Conservation (phyloP, 192 early-diverging fungal genomes). For the Coemansia pectinata region DNA sequence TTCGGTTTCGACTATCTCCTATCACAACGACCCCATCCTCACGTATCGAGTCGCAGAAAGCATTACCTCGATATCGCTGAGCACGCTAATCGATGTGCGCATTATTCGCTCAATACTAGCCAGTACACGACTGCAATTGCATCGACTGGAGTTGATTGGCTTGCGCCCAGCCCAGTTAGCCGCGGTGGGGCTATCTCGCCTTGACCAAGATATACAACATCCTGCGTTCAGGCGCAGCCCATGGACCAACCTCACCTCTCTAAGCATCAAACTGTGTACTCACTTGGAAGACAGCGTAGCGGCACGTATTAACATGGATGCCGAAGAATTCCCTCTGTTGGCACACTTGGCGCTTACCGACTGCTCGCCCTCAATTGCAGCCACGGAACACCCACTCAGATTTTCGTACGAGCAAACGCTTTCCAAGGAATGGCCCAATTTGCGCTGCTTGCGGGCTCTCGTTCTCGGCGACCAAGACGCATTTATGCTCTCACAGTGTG, state of each 20-base stretch:
- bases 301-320: constrained; percentile 13
- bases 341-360: constrained; percentile 14
- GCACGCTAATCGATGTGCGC: constrained; percentile 38
- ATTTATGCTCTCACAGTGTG: constrained; percentile 5
- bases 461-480: constrained; percentile 19
- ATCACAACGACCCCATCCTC: constrained; percentile 29
- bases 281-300: background rate
- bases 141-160: constrained; percentile 25
- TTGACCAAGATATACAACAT: background rate
- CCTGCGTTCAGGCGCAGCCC: background rate
- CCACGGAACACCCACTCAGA: constrained; percentile 9
- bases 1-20: constrained; percentile 25
- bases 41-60: background rate
- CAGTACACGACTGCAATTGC: constrained; percentile 5
- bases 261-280: constrained; percentile 14
- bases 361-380: background rate
- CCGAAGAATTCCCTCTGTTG: constrained; percentile 36
- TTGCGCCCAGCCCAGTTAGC: constrained; percentile 24
- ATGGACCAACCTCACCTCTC: constrained; percentile 9
- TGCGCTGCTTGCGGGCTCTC: constrained; percentile 14
- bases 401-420: constrained; percentile 31
- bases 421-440: constrained; percentile 25
- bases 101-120: constrained; percentile 24
- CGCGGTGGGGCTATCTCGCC: constrained; percentile 11
- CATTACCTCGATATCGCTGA: constrained; percentile 25